Evolutionary conservation across 2,329 filamentous ascomycete species (phyloP).

Genomic region (Fusarium mangiferae): DNA sequence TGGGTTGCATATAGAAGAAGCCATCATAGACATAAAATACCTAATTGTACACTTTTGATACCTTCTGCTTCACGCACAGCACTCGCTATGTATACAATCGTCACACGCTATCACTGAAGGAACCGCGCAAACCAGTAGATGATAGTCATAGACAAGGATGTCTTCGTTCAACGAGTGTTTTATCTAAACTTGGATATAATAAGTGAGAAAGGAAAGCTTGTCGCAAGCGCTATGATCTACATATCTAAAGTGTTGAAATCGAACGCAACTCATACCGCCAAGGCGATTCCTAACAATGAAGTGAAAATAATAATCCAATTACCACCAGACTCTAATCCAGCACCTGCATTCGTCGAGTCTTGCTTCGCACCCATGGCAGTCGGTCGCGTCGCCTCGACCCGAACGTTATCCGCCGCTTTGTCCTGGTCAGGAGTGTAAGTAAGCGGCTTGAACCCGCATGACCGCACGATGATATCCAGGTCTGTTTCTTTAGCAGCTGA

Average conservation of each 20-base stretch:
- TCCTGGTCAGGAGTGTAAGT: constrained; percentile 48
- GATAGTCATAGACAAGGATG: background rate
- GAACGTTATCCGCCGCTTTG: constrained; percentile 46
- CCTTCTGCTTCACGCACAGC: background rate
- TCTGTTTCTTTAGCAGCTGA: constrained; percentile 40
- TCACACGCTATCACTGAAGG: background rate
- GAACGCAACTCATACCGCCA: constrained; percentile 9
- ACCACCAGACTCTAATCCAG: background rate
- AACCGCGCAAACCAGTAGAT: background rate
- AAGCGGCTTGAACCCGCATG: constrained; percentile 48
- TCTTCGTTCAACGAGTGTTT: background rate
- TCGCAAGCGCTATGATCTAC: constrained; percentile 14
- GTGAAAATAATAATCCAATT: constrained; percentile 3
- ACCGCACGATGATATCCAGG: constrained; percentile 50
- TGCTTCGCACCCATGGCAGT: constrained; percentile 16
- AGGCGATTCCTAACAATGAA: constrained; percentile 9
- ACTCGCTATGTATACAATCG: background rate
- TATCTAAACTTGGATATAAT: background rate
- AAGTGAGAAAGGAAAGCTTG: constrained; percentile 9
- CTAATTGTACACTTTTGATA: background rate
- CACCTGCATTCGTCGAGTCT: background rate
- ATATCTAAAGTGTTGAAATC: background rate
- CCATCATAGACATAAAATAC: background rate
- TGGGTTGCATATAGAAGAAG: background rate
- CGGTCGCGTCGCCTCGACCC: constrained; percentile 49